These are phyloP conservation scores for Xanthoconium purpureum DNA, from an alignment of 768 basidiomycete species.

Conservation along the genomic window DNA sequence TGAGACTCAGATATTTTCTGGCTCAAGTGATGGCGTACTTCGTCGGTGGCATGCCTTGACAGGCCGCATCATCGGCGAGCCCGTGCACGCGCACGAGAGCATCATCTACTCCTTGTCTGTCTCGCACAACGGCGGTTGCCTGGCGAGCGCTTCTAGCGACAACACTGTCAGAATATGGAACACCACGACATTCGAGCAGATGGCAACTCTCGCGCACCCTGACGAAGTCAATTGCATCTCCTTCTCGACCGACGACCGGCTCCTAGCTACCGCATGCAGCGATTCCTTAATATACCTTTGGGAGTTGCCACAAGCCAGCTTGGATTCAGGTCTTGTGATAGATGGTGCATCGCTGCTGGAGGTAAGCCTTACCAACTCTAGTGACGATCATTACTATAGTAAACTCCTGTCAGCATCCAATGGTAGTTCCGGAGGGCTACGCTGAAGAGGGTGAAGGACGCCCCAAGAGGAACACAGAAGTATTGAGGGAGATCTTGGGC, in stretches of 20 bases:
- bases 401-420: conserved; percentile 12
- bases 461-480: conserved; percentile 3
- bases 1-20: conserved; percentile 27
- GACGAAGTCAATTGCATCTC: conserved; percentile 29
- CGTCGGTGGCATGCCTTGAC: conserved; percentile 26
- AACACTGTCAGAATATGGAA: conserved; percentile 31
- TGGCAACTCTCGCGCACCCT: conserved; percentile 22
- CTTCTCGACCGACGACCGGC: conserved; percentile 31
- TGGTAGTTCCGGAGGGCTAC: neutral
- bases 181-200: conserved; percentile 22
- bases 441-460: neutral
- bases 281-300: conserved; percentile 30
- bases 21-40: conserved; percentile 21
- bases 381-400: neutral
- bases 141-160: conserved; percentile 31
- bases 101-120: conserved; percentile 28
- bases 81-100: conserved; percentile 21
- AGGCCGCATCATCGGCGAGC: conserved; percentile 21
- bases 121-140: conserved; percentile 26
- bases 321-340: conserved; percentile 30
- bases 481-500: conserved; percentile 13
- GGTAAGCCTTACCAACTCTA: conserved; percentile 15
- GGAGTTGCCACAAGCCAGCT: conserved; percentile 28
- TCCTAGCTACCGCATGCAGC: conserved; percentile 32
- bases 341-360: conserved; percentile 26